phyloP scores from a whole-genome alignment of 1,284 basidiomycete genomes.

The Puccinia coronata region DNA sequence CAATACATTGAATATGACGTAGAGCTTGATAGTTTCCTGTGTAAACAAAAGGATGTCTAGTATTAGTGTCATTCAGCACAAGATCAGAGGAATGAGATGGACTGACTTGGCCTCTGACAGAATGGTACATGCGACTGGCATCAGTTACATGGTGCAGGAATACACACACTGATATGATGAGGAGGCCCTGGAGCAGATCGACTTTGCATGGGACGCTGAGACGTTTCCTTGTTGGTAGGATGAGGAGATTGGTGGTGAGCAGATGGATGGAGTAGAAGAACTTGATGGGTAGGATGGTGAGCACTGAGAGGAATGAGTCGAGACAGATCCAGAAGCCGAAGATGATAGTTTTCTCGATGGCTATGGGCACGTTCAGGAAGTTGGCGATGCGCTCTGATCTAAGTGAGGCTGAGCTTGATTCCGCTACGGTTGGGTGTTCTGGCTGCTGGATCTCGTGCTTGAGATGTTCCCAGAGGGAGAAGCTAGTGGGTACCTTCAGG shows the following conservation, averaged over 20 bases:
- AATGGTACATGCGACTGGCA: slow-evolving; percentile 97
- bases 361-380: slow-evolving; percentile 87
- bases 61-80: no score
- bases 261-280: slow-evolving; percentile 56
- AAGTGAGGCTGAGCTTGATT: slow-evolving; percentile 56
- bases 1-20: slow-evolving; percentile 97
- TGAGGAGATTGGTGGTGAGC: not conserved
- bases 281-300: slow-evolving; percentile 94
- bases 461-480: slow-evolving; percentile 88
- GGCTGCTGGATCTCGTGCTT: slow-evolving; percentile 63
- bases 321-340: slow-evolving; percentile 93
- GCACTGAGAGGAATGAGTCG: slow-evolving; percentile 96
- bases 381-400: slow-evolving; percentile 98
- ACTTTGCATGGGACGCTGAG: slow-evolving; percentile 81
- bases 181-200: slow-evolving; percentile 76
- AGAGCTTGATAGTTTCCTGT: slow-evolving; percentile 91
- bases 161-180: slow-evolving; percentile 74
- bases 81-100: no score
- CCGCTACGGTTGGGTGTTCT: not conserved
- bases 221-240: not conserved
- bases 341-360: slow-evolving; percentile 89
- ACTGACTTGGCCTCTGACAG: slow-evolving; percentile 80
- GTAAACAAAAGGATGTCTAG: slow-evolving; percentile 49
- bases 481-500: slow-evolving; percentile 61
- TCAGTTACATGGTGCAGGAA: slow-evolving; percentile 83